Base-by-base conservation (phyloP, 352 stramenopile species). In the Achlya hypogyna region DNA sequence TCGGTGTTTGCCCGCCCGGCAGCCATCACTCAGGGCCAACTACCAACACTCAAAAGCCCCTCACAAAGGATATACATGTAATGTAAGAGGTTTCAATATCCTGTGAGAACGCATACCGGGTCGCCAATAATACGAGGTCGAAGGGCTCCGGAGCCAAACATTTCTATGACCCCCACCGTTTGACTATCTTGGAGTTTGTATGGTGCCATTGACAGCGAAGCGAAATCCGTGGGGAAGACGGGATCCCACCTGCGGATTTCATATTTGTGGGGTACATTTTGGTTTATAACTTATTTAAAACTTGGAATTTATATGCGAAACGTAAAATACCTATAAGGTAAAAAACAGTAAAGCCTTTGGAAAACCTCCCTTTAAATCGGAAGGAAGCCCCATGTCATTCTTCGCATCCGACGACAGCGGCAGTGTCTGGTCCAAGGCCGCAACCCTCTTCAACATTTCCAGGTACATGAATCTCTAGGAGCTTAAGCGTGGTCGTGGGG, bases 361-460 rank as follows among this genome's bases (percentile, higher is more conserved):
- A 35, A 56, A 56, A 56, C 25, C 25, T 56, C 49, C 49, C 49
- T 20, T 56, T 22, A 56, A 31, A 56, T 56, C 49, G 25, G 49
- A 56, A 56, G 49, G 38, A 56, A 56, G 31, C 16, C 20, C 27
- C 23, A 93, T 93, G 84, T 93, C 84, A 62, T 78, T 94, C 62
- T 94, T 92, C 72, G 86, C 83, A 53, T 78, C 85, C 63, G 72
- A 75, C 27, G 83, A 94, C 71, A 83, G 89, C 29, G 76, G 74
- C 73, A 91, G 81, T 74, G 82, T 92, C 49, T 94, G 85, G 85
- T 80, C 81, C 53, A 88, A 90, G 62, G 81, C 81, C 63, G 88
- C 79, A 45, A 90, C 85, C 70, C 81, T 94, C 63, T 94, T 94
- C 72, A 92, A 91, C 74, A 89, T 94, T 71, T 90, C 85, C n/a